These are phyloP conservation scores for Diphasiastrum complanatum DNA, from an alignment of 83 land plant species.

Conservation along the genomic window DNA sequence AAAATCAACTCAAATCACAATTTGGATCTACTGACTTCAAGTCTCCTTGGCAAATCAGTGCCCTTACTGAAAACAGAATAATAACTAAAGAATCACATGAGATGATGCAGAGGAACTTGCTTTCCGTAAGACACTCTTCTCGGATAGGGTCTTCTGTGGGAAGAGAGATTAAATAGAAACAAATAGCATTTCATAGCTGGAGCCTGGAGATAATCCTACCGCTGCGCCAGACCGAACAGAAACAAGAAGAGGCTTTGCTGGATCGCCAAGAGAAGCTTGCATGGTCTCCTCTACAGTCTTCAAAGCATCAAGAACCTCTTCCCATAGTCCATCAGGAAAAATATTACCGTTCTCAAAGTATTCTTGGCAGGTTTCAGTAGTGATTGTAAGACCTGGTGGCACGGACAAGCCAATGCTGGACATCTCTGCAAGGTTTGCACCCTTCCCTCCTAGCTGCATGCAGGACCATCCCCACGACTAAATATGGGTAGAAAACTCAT, in stretches of 20 bases:
- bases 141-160: too few relatives aligned
- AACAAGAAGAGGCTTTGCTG: conserved; percentile 74
- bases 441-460: conserved; percentile 94
- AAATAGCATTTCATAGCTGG: too few relatives aligned
- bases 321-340: conserved; percentile 81
- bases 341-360: conserved; percentile 62
- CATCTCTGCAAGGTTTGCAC: conserved; percentile 99
- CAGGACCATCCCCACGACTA: too few relatives aligned
- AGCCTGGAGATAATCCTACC: conserved; percentile 41
- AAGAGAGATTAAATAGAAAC: too few relatives aligned
- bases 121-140: too few relatives aligned
- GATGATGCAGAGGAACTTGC: too few relatives aligned
- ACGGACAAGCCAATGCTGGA: conserved; percentile 94
- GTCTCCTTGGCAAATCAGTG: too few relatives aligned
- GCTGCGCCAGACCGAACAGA: conserved; percentile 99
- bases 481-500: background rate
- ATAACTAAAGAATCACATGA: too few relatives aligned
- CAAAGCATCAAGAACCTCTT: conserved; percentile 75
- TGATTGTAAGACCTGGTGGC: conserved; percentile 92
- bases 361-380: conserved; percentile 91
- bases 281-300: conserved; percentile 64
- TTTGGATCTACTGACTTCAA: too few relatives aligned
- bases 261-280: conserved; percentile 79
- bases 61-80: too few relatives aligned
- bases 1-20: too few relatives aligned